Evolutionary conservation across 768 basidiomycete genomes (phyloP).

Genomic region (Multifurca ochricompacta): DNA sequence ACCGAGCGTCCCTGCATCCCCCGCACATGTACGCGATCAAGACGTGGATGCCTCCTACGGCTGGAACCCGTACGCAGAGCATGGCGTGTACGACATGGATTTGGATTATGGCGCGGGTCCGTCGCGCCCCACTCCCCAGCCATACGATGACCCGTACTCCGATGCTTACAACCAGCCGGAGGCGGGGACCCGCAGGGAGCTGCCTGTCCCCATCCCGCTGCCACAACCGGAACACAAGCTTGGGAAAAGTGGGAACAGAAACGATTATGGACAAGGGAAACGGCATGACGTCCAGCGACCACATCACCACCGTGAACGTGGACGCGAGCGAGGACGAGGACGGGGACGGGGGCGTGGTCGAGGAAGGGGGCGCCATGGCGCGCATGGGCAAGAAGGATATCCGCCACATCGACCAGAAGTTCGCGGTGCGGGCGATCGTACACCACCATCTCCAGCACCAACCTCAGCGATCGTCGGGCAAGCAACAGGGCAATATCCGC

Average conservation of each 20-base stretch:
- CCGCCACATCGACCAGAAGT: slow-evolving; percentile 24
- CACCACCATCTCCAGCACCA: slow-evolving; percentile 34
- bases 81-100: slow-evolving; percentile 57
- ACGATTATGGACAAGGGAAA: slow-evolving; percentile 28
- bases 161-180: slow-evolving; percentile 25
- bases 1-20: slow-evolving; percentile 37
- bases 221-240: not conserved
- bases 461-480: slow-evolving; percentile 42
- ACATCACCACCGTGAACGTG: slow-evolving; percentile 20
- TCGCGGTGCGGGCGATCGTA: slow-evolving; percentile 27
- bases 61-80: slow-evolving; percentile 56
- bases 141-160: slow-evolving; percentile 74
- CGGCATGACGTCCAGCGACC: slow-evolving; percentile 26
- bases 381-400: not conserved
- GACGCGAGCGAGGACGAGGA: slow-evolving; percentile 14
- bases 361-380: slow-evolving; percentile 6
- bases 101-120: slow-evolving; percentile 44
- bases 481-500: slow-evolving; percentile 36
- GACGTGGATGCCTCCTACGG: slow-evolving; percentile 45
- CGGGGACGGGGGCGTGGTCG: slow-evolving; percentile 28
- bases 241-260: slow-evolving; percentile 23
- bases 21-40: slow-evolving; percentile 46
- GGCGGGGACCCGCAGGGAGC: not conserved
- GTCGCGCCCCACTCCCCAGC: slow-evolving; percentile 57
- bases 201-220: not conserved